Percentiles rank a stretch among this genome's conserved stretches.
Conservation (phyloP, 2,329 filamentous ascomycete species). For the Exophiala aquamarina region DNA sequence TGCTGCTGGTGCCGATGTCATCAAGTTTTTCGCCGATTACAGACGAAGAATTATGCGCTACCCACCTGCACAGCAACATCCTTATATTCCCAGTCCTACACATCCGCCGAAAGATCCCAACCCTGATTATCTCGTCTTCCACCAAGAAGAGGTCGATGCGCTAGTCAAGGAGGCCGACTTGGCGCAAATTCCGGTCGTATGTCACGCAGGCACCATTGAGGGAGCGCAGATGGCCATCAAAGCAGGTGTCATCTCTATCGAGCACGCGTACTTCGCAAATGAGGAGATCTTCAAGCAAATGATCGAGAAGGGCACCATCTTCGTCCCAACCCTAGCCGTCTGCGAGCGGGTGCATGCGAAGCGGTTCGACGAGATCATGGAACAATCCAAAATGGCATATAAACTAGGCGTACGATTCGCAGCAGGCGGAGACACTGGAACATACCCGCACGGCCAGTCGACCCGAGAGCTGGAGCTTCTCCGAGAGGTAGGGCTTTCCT, state of each 20-base stretch:
- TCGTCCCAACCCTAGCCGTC: slow-evolving; percentile 55
- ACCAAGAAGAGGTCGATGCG: slow-evolving; percentile 32
- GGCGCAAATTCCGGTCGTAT: slow-evolving; percentile 44
- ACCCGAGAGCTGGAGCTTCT: slow-evolving; percentile 57
- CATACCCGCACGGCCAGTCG: slow-evolving; percentile 55
- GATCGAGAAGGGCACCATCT: slow-evolving; percentile 47
- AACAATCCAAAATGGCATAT: slow-evolving; percentile 43
- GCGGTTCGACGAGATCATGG: slow-evolving; percentile 15
- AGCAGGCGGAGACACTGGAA: slow-evolving; percentile 56
- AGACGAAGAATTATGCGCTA: slow-evolving; percentile 46
- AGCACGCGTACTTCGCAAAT: slow-evolving; percentile 44
- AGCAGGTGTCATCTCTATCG: slow-evolving; percentile 50
- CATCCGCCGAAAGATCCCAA: slow-evolving; percentile 10
- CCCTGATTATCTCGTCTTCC: slow-evolving; percentile 12
- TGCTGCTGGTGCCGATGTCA: slow-evolving; percentile 50
- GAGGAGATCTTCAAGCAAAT: slow-evolving; percentile 47
- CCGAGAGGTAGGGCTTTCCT: slow-evolving; percentile 50
- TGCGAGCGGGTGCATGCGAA: slow-evolving; percentile 37
- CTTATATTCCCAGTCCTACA: slow-evolving; percentile 24
- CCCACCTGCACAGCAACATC: slow-evolving; percentile 34
- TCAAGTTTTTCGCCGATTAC: slow-evolving; percentile 56
- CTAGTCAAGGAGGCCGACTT: slow-evolving; percentile 50
- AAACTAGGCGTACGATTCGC: slow-evolving; percentile 52
- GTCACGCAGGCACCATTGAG: slow-evolving; percentile 44
- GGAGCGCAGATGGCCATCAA: slow-evolving; percentile 48